These are phyloP conservation scores for Aureobasidium zeae DNA, from an alignment of 2,329 filamentous ascomycete species.

Conservation along the genomic window DNA sequence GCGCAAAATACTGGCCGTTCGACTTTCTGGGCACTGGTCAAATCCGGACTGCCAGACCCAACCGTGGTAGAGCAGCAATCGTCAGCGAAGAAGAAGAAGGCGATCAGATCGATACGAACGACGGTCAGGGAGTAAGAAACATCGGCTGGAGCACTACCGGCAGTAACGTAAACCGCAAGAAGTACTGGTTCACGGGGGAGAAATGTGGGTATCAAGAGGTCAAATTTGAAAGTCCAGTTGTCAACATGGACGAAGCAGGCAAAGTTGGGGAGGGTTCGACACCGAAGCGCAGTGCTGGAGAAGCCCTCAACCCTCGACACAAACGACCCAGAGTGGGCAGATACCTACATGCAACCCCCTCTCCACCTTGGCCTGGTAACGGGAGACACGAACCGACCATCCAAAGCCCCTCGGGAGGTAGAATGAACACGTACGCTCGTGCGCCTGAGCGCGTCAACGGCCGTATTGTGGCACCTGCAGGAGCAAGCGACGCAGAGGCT, in stretches of 20 bases:
- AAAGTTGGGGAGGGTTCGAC: background rate
- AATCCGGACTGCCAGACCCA: conserved; percentile 26
- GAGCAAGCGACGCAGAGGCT: background rate
- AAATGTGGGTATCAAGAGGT: conserved; percentile 1
- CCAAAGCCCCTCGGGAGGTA: background rate
- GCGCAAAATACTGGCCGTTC: conserved; percentile 28
- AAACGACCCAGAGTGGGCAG: conserved; percentile 3
- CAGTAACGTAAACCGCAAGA: conserved; percentile 17
- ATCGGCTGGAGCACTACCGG: conserved; percentile 18
- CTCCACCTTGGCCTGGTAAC: conserved; percentile 3
- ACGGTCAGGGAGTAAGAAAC: conserved; percentile 17
- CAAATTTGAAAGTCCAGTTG: background rate
- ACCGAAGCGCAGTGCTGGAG: conserved; percentile 1
- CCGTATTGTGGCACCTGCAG: background rate
- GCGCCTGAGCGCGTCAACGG: background rate
- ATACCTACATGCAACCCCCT: conserved; percentile 9
- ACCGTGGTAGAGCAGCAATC: conserved; percentile 31
- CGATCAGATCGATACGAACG: conserved; percentile 17
- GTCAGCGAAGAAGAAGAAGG: conserved; percentile 18
- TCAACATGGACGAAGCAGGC: background rate
- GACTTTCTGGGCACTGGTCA: conserved; percentile 31
- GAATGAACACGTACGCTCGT: conserved; percentile 1
- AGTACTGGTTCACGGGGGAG: conserved; percentile 25
- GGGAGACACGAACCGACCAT: background rate
- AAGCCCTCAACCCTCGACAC: background rate